Evolutionary conservation across 2,329 filamentous ascomycete species (phyloP).

Genomic region (Thielaviopsis cerberus): DNA sequence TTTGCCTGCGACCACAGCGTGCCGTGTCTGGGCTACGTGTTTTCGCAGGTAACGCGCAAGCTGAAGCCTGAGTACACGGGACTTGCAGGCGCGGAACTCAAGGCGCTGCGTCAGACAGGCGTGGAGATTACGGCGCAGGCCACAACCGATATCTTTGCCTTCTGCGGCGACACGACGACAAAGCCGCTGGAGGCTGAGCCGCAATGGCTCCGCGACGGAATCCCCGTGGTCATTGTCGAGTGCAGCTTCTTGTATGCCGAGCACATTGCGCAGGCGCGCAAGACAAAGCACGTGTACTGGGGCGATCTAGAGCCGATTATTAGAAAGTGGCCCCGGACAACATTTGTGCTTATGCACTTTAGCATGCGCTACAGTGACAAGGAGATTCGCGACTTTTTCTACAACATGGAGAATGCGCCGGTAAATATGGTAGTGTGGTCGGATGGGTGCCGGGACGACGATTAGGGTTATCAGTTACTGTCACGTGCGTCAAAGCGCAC

Average conservation of each 20-base stretch:
- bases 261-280: slow-evolving; percentile 25
- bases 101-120: slow-evolving; percentile 21
- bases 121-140: slow-evolving; percentile 23
- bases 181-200: slow-evolving; percentile 22
- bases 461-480: not conserved
- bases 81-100: slow-evolving; percentile 21
- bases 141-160: slow-evolving; percentile 26
- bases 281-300: slow-evolving; percentile 31
- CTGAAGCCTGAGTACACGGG: slow-evolving; percentile 22
- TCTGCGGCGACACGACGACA: slow-evolving; percentile 29
- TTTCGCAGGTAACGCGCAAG: slow-evolving; percentile 22
- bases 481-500: not conserved
- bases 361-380: slow-evolving; percentile 26
- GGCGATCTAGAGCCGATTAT: slow-evolving; percentile 26
- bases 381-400: slow-evolving; percentile 25
- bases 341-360: slow-evolving; percentile 30
- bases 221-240: slow-evolving; percentile 30
- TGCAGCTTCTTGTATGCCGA: slow-evolving; percentile 28
- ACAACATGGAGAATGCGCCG: slow-evolving; percentile 21
- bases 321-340: slow-evolving; percentile 24
- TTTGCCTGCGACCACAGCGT: slow-evolving; percentile 29
- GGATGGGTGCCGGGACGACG: slow-evolving; percentile 18
- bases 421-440: slow-evolving; percentile 29
- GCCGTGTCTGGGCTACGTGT: slow-evolving; percentile 30
- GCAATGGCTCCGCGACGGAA: slow-evolving; percentile 21